Evolutionary conservation across 2,329 filamentous ascomycete species (phyloP).

Genomic region (Alternaria panax): DNA sequence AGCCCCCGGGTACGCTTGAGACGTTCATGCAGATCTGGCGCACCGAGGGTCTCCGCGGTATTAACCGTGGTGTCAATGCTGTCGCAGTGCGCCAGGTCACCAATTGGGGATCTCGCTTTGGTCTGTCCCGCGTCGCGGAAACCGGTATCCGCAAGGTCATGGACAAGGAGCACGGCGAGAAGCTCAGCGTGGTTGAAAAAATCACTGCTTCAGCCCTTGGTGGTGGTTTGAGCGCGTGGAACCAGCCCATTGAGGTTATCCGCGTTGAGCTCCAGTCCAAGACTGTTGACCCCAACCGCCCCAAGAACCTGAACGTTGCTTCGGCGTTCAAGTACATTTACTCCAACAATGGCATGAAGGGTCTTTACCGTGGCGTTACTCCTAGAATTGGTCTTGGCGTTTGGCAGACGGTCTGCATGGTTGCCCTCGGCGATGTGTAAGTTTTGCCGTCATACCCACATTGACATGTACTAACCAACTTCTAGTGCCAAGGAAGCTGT

Average conservation of each 20-base stretch:
- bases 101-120: slow-evolving; percentile 98
- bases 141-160: slow-evolving; percentile 80
- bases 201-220: slow-evolving; percentile 84
- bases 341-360: slow-evolving; percentile 82
- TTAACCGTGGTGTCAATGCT: slow-evolving; percentile 98
- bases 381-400: slow-evolving; percentile 93
- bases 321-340: slow-evolving; percentile 89
- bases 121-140: slow-evolving; percentile 90
- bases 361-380: slow-evolving; percentile 93
- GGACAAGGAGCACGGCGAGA: slow-evolving; percentile 79
- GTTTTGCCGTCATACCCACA: slow-evolving; percentile 51
- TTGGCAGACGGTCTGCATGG: slow-evolving; percentile 99
- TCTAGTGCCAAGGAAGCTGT: slow-evolving; percentile 69
- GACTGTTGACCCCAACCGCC: slow-evolving; percentile 95
- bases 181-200: slow-evolving; percentile 84
- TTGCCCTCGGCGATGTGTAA: slow-evolving; percentile 96
- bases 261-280: slow-evolving; percentile 99
- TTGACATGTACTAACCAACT: slow-evolving; percentile 30
- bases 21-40: slow-evolving; percentile 99
- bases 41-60: slow-evolving; percentile 89
- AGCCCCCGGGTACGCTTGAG: slow-evolving; percentile 87
- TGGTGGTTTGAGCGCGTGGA: slow-evolving; percentile 96
- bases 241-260: slow-evolving; percentile 99
- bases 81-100: slow-evolving; percentile 99
- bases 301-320: slow-evolving; percentile 98